Evolutionary conservation across 768 basidiomycete species (phyloP).

Genomic region (Boletus pseudopeckii): DNA sequence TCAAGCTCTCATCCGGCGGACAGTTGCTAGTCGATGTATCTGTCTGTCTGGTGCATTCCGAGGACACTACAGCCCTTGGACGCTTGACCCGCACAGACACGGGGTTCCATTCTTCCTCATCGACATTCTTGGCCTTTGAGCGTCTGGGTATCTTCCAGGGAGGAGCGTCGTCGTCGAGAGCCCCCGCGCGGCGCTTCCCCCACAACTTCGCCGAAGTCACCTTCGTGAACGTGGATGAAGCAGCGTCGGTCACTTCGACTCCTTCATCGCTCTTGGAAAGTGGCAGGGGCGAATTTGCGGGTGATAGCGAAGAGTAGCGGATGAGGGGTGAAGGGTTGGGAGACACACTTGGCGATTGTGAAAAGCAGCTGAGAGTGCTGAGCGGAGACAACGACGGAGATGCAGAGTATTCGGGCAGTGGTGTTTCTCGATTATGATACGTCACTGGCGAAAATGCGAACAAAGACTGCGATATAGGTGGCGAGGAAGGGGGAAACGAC

Average conservation of each 20-base stretch:
- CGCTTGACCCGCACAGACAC: conserved; percentile 1
- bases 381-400: conserved; percentile 18
- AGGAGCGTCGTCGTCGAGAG: background rate
- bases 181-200: conserved; percentile 12
- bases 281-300: background rate
- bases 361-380: conserved; percentile 9
- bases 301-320: background rate
- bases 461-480: background rate
- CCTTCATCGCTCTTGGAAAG: background rate
- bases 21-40: background rate
- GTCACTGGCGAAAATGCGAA: background rate
- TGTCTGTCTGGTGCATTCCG: background rate
- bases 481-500: background rate
- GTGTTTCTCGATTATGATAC: background rate
- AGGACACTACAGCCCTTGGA: background rate
- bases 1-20: background rate
- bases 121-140: conserved; percentile 10
- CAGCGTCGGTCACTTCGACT: background rate
- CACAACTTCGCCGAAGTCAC: background rate
- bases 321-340: background rate
- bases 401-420: background rate
- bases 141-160: conserved; percentile 5
- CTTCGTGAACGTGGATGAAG: background rate
- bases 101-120: conserved; percentile 26
- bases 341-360: conserved; percentile 8